phyloP scores from a whole-genome alignment of 257 asterid species.

The Solanum sitiens region DNA sequence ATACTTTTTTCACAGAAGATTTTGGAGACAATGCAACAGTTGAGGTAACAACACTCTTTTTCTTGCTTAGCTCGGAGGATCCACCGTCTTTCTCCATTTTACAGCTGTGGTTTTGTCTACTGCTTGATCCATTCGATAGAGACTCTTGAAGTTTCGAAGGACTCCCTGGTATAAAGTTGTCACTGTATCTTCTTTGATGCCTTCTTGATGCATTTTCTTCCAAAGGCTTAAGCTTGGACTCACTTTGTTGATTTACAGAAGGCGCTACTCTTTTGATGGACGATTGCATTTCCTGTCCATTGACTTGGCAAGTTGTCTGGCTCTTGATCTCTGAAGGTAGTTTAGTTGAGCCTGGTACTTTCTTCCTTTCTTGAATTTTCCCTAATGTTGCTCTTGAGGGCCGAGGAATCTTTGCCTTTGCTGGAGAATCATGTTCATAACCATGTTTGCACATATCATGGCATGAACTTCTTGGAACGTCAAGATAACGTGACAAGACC shows the following conservation, averaged over 20 bases:
- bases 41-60: neutral
- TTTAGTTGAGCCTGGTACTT: neutral
- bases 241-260: neutral
- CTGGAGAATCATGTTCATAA: neutral
- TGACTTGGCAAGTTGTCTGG: neutral
- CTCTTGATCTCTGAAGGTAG: neutral
- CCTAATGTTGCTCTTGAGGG: neutral
- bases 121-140: neutral
- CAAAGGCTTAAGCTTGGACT: neutral
- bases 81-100: neutral
- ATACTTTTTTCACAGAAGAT: neutral
- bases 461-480: neutral
- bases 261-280: neutral
- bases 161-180: neutral
- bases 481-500: conserved; percentile 25
- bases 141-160: neutral
- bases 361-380: neutral
- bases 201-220: neutral
- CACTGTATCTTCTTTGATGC: neutral
- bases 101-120: neutral
- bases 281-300: neutral
- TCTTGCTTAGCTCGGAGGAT: neutral
- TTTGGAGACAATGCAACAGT: neutral
- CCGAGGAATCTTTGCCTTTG: neutral
- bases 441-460: conserved; percentile 1